These are phyloP conservation scores for Xylaria castorea DNA, from an alignment of 495 filamentous ascomycete species.

Conservation along the genomic window DNA sequence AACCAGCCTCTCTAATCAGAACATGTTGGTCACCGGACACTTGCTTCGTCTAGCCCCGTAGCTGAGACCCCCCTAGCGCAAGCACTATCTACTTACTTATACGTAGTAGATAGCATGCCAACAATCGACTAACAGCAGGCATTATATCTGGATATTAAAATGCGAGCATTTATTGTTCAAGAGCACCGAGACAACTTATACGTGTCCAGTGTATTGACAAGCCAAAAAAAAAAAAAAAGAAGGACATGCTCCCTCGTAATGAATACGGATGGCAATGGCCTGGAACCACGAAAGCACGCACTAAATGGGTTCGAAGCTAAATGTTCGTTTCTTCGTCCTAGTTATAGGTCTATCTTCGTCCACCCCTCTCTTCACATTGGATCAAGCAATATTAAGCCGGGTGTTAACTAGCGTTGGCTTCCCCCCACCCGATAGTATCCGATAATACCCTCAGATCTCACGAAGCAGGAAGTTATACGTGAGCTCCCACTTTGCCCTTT, in stretches of 20 bases:
- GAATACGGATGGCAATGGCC: background rate
- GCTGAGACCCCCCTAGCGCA: background rate
- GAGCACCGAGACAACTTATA: background rate
- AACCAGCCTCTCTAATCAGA: no score
- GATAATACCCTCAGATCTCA: conserved; percentile 24
- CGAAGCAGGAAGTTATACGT: conserved; percentile 60
- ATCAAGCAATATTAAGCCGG: background rate
- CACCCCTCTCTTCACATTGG: background rate
- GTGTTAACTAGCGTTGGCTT: background rate
- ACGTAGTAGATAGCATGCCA: background rate
- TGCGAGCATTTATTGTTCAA: background rate
- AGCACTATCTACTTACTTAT: background rate
- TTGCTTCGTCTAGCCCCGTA: no score
- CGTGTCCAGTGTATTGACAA: background rate
- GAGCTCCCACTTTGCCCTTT: conserved; percentile 66
- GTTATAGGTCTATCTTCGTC: background rate
- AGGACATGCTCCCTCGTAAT: background rate
- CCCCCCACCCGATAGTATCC: background rate
- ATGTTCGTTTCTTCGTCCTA: background rate
- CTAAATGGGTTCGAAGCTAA: background rate
- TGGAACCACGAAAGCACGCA: background rate
- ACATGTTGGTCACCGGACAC: no score
- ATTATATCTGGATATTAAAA: no score
- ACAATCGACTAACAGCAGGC: background rate
- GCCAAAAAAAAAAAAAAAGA: background rate